phyloP scores from a whole-genome alignment of 2,329 filamentous ascomycete species.

The Calonectria hawksworthii region DNA sequence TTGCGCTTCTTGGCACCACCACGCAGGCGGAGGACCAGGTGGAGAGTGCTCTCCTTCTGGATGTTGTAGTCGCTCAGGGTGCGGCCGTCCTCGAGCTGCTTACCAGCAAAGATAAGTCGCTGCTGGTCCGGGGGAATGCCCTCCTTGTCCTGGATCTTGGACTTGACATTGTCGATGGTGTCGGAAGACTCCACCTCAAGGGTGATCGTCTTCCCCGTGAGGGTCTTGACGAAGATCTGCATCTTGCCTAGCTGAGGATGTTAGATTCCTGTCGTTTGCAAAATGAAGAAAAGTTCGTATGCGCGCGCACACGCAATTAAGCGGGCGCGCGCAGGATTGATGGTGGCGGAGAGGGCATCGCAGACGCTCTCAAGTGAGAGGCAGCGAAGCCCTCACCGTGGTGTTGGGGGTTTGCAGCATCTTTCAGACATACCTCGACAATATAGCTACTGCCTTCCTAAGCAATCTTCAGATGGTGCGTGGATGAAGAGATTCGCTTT shows the following conservation, averaged over 20 bases:
- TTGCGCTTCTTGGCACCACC: conserved; percentile 99
- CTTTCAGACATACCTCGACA: conserved; percentile 74
- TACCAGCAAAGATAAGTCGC: conserved; percentile 99
- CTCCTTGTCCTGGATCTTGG: conserved; percentile 99
- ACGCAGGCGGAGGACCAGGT: conserved; percentile 97
- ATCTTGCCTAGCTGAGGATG: conserved; percentile 72
- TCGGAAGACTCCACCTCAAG: conserved; percentile 99
- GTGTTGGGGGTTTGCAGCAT: conserved; percentile 57
- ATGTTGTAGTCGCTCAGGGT: conserved; percentile 99
- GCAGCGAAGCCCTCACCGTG: conserved; percentile 48
- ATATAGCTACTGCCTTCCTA: conserved; percentile 72
- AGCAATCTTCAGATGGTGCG: conserved; percentile 71
- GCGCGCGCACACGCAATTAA: conserved; percentile 22
- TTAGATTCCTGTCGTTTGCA: conserved; percentile 53
- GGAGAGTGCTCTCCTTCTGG: conserved; percentile 99
- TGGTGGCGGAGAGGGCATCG: conserved; percentile 26
- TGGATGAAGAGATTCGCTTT: conserved; percentile 49
- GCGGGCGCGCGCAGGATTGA: conserved; percentile 16
- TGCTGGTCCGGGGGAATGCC: conserved; percentile 99
- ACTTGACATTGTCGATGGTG: conserved; percentile 99
- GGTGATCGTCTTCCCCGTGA: conserved; percentile 99
- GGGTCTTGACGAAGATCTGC: conserved; percentile 85
- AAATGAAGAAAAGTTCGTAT: conserved; percentile 8
- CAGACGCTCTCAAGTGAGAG: conserved; percentile 51
- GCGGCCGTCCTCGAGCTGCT: conserved; percentile 99